Conservation (phyloP, 2,329 filamentous ascomycete species). For the Cryphonectria carpinicola region DNA sequence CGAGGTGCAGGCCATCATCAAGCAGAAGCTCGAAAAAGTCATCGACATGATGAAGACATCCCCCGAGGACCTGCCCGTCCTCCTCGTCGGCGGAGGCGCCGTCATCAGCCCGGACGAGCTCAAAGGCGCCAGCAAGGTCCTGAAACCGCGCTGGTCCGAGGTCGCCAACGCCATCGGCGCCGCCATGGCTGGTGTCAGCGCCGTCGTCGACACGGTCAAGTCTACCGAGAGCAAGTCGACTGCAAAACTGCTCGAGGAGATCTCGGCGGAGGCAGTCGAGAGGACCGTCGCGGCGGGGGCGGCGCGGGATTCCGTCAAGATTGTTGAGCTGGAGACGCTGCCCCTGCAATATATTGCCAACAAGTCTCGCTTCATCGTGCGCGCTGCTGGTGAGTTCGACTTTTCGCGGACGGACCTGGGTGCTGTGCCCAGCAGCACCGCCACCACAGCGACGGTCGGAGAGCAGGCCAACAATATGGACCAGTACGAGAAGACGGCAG, state of each 20-base stretch:
- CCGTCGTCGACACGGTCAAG: conserved; percentile 55
- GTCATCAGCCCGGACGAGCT: conserved; percentile 43
- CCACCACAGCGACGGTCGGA: conserved; percentile 7
- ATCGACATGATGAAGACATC: conserved; percentile 37
- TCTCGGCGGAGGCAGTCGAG: conserved; percentile 47
- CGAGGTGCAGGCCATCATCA: conserved; percentile 25
- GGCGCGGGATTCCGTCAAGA: conserved; percentile 44
- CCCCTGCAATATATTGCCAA: conserved; percentile 59
- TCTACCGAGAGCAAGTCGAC: conserved; percentile 48
- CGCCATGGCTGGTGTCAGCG: conserved; percentile 60
- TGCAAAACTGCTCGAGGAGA: conserved; percentile 43
- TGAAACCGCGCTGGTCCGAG: conserved; percentile 44
- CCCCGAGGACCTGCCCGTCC: conserved; percentile 34
- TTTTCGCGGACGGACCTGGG: conserved; percentile 40
- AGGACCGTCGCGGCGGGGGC: conserved; percentile 52
- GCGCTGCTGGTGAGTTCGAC: conserved; percentile 63
- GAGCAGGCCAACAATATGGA: conserved; percentile 29
- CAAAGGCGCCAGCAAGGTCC: conserved; percentile 42
- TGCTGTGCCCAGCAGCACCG: conserved; percentile 11
- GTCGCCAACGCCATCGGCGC: conserved; percentile 55
- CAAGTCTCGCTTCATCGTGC: conserved; percentile 61
- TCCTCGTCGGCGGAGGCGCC: conserved; percentile 51
- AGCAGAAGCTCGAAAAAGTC: conserved; percentile 31
- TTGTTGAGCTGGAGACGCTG: conserved; percentile 58
- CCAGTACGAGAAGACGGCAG: conserved; percentile 34